Evolutionary conservation across 2,329 filamentous ascomycete species (phyloP), one percentile per base, ranked within the genome.

Genomic region (Penicillium olsonii): DNA sequence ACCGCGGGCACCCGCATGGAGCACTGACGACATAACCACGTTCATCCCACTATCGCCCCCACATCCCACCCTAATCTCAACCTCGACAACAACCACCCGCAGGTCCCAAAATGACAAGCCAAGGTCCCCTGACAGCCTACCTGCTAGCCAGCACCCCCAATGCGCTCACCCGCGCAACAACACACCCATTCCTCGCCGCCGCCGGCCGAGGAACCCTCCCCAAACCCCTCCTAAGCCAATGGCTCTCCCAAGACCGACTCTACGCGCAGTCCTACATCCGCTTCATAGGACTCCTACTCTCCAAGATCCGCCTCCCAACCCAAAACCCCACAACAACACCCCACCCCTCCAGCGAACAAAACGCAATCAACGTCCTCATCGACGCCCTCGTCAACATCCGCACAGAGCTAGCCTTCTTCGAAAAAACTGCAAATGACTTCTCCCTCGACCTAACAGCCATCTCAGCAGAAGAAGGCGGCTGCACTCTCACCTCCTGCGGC

Each of bases 231-330:
- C 73, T 90, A 10, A 78, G 80, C 17, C 76, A 78, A 66, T 90
- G 87, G 87, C 81, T 90, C 37, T 81, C 83, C 11, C 87, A 88
- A 67, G 87, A 90, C 68, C 77, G 84, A 8, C 79, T 90, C 51
- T 87, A 89, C 69, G 83, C 86, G 27, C 84, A 87, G 55, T 81
- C 82, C 42, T 88, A 89, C 68, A 80, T 88, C 58, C 78, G 80
- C 20, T 88, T 87, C 58, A 80, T 84, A 18, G 85, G 85, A 8
- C 74, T 77, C n/a, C 69, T 88, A 7, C 79, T 90, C 22, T 75
- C 80, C 27, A 83, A 85, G 56, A 75, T 88, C 37, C 71, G 80
- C 5, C 73, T 87, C 0, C 68, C 54, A 67, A 73, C 53, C 68
- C 69, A 45, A 64, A 75, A 56, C 71, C 42, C 54, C 8, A 34